Percentiles rank a stretch among this genome's conserved stretches.
These are phyloP conservation scores for Auriscalpium vulgare DNA, from an alignment of 768 basidiomycete genomes.

Conservation along the genomic window DNA sequence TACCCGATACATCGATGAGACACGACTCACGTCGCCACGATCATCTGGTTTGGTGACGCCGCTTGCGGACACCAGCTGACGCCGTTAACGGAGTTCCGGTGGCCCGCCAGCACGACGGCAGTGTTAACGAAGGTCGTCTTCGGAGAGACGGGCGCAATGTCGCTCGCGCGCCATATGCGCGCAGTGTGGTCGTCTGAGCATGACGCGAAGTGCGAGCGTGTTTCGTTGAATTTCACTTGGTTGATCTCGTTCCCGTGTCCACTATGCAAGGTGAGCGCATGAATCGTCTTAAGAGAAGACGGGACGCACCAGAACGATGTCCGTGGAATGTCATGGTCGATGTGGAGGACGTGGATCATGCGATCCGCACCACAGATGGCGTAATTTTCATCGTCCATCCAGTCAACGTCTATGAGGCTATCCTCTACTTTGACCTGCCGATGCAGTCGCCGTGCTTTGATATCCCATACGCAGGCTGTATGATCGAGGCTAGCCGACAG, in stretches of 20 bases:
- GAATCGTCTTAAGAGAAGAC: background rate
- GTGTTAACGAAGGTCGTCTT: constrained; percentile 20
- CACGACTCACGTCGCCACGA: constrained; percentile 59
- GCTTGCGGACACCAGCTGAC: constrained; percentile 62
- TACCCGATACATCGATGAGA: constrained; percentile 2
- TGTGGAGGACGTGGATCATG: constrained; percentile 50
- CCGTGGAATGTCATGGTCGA: constrained; percentile 45
- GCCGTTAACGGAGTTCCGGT: constrained; percentile 54
- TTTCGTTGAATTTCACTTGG: constrained; percentile 61
- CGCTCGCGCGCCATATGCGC: constrained; percentile 65
- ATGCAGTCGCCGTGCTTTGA: constrained; percentile 49
- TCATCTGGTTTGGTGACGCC: constrained; percentile 42
- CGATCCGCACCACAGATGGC: constrained; percentile 69
- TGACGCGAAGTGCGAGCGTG: constrained; percentile 63
- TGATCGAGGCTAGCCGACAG: constrained; percentile 73
- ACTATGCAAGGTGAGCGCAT: constrained; percentile 25
- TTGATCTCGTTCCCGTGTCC: constrained; percentile 76
- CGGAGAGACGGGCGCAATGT: constrained; percentile 25
- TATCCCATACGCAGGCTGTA: constrained; percentile 73
- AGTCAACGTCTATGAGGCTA: constrained; percentile 76
- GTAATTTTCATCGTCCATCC: constrained; percentile 65
- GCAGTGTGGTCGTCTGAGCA: constrained; percentile 79
- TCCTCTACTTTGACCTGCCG: constrained; percentile 42
- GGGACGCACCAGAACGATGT: constrained; percentile 52
- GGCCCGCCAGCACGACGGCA: constrained; percentile 47